phyloP scores from a whole-genome alignment of 108 stramenopile genomes.

The Skeletonema potamos region DNA sequence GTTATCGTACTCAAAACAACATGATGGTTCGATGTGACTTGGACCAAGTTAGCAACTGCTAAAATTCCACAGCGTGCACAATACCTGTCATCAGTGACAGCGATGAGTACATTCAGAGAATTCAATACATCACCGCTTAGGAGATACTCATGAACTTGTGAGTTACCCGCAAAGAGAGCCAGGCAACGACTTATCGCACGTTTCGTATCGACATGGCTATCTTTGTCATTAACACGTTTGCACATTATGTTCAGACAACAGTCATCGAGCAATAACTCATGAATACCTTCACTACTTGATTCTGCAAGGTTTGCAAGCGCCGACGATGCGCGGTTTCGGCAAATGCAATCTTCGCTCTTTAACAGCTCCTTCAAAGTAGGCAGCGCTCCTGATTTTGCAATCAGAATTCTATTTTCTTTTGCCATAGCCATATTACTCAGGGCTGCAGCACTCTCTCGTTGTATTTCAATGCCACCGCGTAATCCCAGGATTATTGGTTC shows the following conservation, averaged over 20 bases:
- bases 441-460: slow-evolving; percentile 67
- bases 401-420: slow-evolving; percentile 79
- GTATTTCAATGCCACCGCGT: slow-evolving; percentile 40
- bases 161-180: slow-evolving; percentile 75
- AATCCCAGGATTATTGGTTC: slow-evolving; percentile 79
- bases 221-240: slow-evolving; percentile 8
- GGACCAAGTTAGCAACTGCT: slow-evolving; percentile 74
- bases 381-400: slow-evolving; percentile 73
- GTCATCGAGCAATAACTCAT: slow-evolving; percentile 21
- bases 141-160: slow-evolving; percentile 62
- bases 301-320: slow-evolving; percentile 57
- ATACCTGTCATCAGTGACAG: slow-evolving; percentile 48
- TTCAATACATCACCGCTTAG: slow-evolving; percentile 48
- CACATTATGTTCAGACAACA: slow-evolving; percentile 22
- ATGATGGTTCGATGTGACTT: slow-evolving; percentile 64
- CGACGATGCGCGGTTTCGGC: slow-evolving; percentile 58
- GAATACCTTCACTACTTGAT: slow-evolving; percentile 28
- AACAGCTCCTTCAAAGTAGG: slow-evolving; percentile 65
- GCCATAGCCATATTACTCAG: slow-evolving; percentile 75
- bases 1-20: slow-evolving; percentile 61
- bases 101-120: slow-evolving; percentile 50
- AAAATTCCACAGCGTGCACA: slow-evolving; percentile 68
- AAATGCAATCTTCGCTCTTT: slow-evolving; percentile 53
- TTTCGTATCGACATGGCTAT: slow-evolving; percentile 51
- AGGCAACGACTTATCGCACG: slow-evolving; percentile 69